Percentiles rank a stretch among this genome's conserved stretches.
These are phyloP conservation scores for Clathrospora elynae DNA, from an alignment of 2,329 filamentous ascomycete species.

Conservation along the genomic window DNA sequence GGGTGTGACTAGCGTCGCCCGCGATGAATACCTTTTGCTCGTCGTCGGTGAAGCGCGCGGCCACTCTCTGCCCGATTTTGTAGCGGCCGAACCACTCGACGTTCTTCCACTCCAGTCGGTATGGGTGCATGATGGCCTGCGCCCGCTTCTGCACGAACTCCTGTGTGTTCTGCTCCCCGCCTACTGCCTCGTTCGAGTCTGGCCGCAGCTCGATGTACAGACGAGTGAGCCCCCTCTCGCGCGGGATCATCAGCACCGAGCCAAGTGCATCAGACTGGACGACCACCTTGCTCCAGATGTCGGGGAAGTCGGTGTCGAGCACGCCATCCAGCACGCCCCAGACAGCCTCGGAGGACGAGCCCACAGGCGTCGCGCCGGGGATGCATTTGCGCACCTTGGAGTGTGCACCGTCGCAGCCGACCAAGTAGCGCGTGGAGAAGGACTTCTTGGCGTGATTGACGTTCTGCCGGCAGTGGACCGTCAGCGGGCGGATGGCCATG, in stretches of 20 bases:
- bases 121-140: constrained; percentile 54
- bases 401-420: constrained; percentile 75
- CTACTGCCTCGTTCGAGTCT: constrained; percentile 38
- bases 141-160: constrained; percentile 74
- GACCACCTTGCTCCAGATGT: constrained; percentile 75
- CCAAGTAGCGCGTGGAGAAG: constrained; percentile 65
- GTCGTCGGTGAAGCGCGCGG: constrained; percentile 52
- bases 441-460: constrained; percentile 47
- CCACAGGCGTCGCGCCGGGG: constrained; percentile 51
- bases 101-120: constrained; percentile 51
- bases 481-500: constrained; percentile 47
- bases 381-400: constrained; percentile 72
- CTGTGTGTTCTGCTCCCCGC: constrained; percentile 54
- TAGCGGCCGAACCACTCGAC: constrained; percentile 60
- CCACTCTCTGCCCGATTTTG: constrained; percentile 56
- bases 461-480: constrained; percentile 50
- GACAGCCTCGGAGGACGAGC: constrained; percentile 60
- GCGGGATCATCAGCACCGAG: constrained; percentile 74
- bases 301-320: constrained; percentile 73
- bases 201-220: constrained; percentile 57
- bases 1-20: constrained; percentile 54
- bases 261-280: constrained; percentile 70
- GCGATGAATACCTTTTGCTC: constrained; percentile 55
- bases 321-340: constrained; percentile 77
- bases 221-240: constrained; percentile 73